Base-by-base conservation (phyloP, 2,329 filamentous ascomycete genomes). In the Verticillium zaregamsianum region DNA sequence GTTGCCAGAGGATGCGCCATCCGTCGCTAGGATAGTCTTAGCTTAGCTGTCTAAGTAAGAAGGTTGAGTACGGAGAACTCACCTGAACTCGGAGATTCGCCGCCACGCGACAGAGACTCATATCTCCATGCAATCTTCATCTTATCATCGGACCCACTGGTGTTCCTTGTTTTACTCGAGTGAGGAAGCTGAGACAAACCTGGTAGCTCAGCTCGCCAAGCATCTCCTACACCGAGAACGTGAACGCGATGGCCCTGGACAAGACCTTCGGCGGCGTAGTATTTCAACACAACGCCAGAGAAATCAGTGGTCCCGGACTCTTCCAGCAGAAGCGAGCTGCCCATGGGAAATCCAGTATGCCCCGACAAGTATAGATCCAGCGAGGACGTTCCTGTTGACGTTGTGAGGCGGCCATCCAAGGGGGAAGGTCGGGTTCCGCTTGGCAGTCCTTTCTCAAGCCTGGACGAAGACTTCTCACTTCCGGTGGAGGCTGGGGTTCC, bases 81-180 rank as follows among this genome's bases (percentile, higher is more conserved):
- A 65, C 67, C 63, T 64, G 59, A 65, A 55, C 64, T 61, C 39
- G 63, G 8, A 31, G 57, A 39, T 14, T 33, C 61, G 25, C 58
- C 32, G n/a, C 90, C 90, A 28, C 58, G 40, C 15, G 33, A 25
- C 59, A 98, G 76, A 37, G 87, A 85, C 75, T 98, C 93, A 77
- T 99, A 99, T 74, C 95, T 85, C 95, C 95, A 99, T 3, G 95
- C 95, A 79, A 99, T 99, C 79, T 97, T 98, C 95, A 99, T 98
- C 75, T 89, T 93, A 65, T 94, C 90, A 15, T 82, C 81, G 2
- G 76, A 70, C 3, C 72, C 67, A 17, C 71, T 60, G 45, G 80
- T 78, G 35, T 81, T 68, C 61, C 57, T 73, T 78, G 68, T 67
- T 63, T 52, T 70, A 72, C 74, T 69, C 80, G 58, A 80, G 76